Conservation (phyloP, 805 yeast species). For the Starmerella powellii region DNA sequence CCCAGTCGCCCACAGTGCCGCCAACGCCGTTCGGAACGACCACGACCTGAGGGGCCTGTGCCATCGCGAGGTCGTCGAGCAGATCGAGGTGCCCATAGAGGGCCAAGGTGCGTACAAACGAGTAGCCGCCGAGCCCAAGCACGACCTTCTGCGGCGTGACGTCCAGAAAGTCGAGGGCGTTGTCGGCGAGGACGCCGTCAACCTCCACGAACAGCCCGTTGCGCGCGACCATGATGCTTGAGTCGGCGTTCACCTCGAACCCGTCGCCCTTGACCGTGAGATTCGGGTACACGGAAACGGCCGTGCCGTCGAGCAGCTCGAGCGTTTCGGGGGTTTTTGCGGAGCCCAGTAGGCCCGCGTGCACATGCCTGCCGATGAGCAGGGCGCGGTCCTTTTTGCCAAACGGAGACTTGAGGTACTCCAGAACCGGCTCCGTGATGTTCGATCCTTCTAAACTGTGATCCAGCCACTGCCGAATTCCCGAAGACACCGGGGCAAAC, state of each 20-base stretch:
- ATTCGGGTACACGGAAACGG: constrained; percentile 5
- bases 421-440: constrained; percentile 10
- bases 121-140: constrained; percentile 46
- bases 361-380: constrained; percentile 15
- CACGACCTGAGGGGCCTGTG: constrained; percentile 42
- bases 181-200: constrained; percentile 7
- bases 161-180: constrained; percentile 22
- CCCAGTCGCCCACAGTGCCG: neutral
- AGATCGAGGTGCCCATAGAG: constrained; percentile 45
- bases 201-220: constrained; percentile 32
- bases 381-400: constrained; percentile 17
- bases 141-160: constrained; percentile 49
- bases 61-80: constrained; percentile 39
- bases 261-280: constrained; percentile 4
- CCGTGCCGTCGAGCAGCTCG: constrained; percentile 17
- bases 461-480: constrained; percentile 9
- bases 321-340: constrained; percentile 10
- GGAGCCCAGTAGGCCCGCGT: constrained; percentile 6
- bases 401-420: constrained; percentile 17
- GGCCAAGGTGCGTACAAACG: constrained; percentile 57
- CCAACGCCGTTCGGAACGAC: constrained; percentile 35
- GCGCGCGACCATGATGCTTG: constrained; percentile 28
- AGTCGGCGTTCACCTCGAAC: neutral
- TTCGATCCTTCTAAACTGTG: neutral
- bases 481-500: constrained; percentile 18